Evolutionary conservation across 2,329 filamentous ascomycete genomes (phyloP).

Genomic region (Fusarium incarnatum): DNA sequence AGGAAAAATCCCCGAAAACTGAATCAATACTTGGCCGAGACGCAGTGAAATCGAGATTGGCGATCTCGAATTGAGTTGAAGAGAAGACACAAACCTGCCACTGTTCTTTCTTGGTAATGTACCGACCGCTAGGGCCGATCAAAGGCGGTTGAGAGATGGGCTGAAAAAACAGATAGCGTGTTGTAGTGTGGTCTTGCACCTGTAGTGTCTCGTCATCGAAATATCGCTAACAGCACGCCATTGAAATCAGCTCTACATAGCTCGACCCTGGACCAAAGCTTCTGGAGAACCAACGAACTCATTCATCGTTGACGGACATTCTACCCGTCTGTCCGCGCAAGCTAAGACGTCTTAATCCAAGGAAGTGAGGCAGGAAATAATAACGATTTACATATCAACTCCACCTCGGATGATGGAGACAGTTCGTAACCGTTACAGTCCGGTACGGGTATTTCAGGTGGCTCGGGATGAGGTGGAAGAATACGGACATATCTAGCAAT

Average conservation of each 20-base stretch:
- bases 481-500: not conserved
- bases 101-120: constrained; percentile 6
- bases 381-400: constrained; percentile 29
- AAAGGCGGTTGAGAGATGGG: constrained; percentile 27
- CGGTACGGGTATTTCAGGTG: constrained; percentile 2
- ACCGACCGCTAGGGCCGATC: constrained; percentile 25
- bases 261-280: constrained; percentile 25
- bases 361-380: constrained; percentile 23
- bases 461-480: not conserved
- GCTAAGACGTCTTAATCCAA: constrained; percentile 8
- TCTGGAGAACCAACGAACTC: constrained; percentile 18
- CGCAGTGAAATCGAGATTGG: constrained; percentile 43
- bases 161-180: constrained; percentile 10
- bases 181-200: not conserved
- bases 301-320: not conserved
- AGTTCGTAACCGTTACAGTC: constrained; percentile 22
- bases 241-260: not conserved
- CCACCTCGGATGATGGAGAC: constrained; percentile 26
- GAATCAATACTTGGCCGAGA: constrained; percentile 31
- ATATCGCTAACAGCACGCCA: constrained; percentile 40
- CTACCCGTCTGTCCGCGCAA: constrained; percentile 4
- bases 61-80: constrained; percentile 33
- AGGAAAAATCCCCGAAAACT: constrained; percentile 34
- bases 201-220: constrained; percentile 30
- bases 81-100: constrained; percentile 18